phyloP scores from a whole-genome alignment of 2,329 filamentous ascomycete species.

The Alternaria infectoria region DNA sequence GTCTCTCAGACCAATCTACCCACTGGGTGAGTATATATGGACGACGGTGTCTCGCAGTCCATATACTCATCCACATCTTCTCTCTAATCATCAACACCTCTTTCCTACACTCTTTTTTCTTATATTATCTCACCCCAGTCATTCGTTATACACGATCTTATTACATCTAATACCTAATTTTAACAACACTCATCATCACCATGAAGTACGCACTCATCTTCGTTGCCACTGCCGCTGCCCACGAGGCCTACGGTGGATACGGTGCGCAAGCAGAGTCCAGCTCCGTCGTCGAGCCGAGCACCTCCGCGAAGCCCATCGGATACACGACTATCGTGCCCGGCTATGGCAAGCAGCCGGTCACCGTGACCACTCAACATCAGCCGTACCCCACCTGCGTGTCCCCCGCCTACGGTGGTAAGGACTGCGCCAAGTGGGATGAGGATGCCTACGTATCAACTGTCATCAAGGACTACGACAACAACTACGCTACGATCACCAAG shows the following conservation, averaged over 20 bases:
- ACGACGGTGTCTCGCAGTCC: not conserved
- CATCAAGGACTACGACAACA: constrained; percentile 34
- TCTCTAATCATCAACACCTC: constrained; percentile 21
- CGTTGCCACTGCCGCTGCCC: constrained; percentile 31
- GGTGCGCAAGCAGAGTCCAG: constrained; percentile 13
- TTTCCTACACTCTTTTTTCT: constrained; percentile 21
- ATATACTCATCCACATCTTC: constrained; percentile 20
- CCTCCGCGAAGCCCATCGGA: constrained; percentile 19
- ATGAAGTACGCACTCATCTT: constrained; percentile 38
- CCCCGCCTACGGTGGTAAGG: constrained; percentile 19
- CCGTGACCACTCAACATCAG: constrained; percentile 42
- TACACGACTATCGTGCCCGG: constrained; percentile 40
- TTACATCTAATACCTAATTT: constrained; percentile 12
- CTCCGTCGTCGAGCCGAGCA: constrained; percentile 16
- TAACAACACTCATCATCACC: constrained; percentile 17
- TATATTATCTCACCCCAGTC: constrained; percentile 31
- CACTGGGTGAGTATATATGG: constrained; percentile 18
- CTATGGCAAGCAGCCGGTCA: constrained; percentile 33
- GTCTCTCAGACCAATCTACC: not conserved
- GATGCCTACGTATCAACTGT: constrained; percentile 37
- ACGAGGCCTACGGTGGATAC: constrained; percentile 26
- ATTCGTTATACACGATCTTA: constrained; percentile 26
- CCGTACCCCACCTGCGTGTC: constrained; percentile 38
- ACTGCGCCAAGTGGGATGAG: constrained; percentile 27
- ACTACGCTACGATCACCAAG: constrained; percentile 34